phyloP scores from a whole-genome alignment of 208 protist species.

The Herpetomonas muscarum region DNA sequence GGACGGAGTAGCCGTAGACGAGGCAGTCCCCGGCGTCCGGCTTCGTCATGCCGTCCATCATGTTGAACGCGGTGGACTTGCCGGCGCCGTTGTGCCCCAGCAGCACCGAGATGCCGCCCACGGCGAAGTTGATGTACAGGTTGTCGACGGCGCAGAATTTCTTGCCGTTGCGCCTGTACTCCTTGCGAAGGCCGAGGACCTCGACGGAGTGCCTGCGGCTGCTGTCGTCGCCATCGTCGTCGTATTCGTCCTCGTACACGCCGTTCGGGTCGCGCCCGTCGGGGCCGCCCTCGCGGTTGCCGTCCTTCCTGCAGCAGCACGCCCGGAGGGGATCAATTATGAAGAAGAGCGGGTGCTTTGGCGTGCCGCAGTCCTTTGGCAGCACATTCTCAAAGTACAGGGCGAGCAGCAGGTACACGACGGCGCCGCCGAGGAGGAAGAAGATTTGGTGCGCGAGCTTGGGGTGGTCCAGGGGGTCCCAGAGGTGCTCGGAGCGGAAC shows the following conservation, averaged over 20 bases:
- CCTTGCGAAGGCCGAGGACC: constrained; percentile 32
- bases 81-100: constrained; percentile 57
- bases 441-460: constrained; percentile 14
- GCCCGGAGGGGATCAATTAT: constrained; percentile 9
- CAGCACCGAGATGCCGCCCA: constrained; percentile 54
- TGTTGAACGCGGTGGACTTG: constrained; percentile 51
- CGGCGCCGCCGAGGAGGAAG: constrained; percentile 20
- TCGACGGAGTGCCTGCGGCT: constrained; percentile 13
- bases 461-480: constrained; percentile 3
- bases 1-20: constrained; percentile 43
- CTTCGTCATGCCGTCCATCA: constrained; percentile 51
- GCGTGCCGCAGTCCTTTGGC: constrained; percentile 28
- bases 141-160: constrained; percentile 48
- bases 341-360: constrained; percentile 41
- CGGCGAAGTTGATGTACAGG: constrained; percentile 28
- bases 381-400: constrained; percentile 47
- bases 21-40: constrained; percentile 38
- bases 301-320: neutral
- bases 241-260: neutral
- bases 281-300: neutral
- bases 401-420: constrained; percentile 32
- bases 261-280: constrained; percentile 2
- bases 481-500: constrained; percentile 12
- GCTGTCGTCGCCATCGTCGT: constrained; percentile 22
- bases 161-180: constrained; percentile 11